These are phyloP conservation scores for Gremmenia infestans DNA, from an alignment of 2,329 filamentous ascomycete genomes.

Conservation along the genomic window DNA sequence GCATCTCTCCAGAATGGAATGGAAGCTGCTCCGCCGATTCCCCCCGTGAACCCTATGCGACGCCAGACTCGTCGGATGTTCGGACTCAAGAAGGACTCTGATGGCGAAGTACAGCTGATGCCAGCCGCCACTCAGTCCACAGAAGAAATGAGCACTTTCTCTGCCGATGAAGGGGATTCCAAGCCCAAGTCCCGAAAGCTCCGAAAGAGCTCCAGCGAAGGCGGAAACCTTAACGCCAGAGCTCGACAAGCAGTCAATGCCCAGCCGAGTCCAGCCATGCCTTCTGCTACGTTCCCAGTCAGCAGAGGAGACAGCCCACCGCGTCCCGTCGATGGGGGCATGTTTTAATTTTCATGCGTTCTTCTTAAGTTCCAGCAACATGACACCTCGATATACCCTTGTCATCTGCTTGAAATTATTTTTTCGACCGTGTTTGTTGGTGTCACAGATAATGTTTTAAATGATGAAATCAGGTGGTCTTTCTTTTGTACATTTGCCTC, in stretches of 20 bases:
- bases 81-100: conserved; percentile 21
- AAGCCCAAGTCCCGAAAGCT: conserved; percentile 24
- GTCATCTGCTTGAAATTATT: conserved; percentile 7
- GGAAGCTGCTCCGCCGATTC: conserved; percentile 29
- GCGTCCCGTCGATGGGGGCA: conserved; percentile 23
- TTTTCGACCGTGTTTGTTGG: conserved; percentile 10
- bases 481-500: conserved; percentile 18
- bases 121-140: conserved; percentile 27
- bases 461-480: conserved; percentile 12
- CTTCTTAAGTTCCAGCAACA: conserved; percentile 4
- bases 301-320: conserved; percentile 17
- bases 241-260: conserved; percentile 23
- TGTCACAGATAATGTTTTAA: conserved; percentile 24
- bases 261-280: conserved; percentile 27
- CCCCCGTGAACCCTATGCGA: conserved; percentile 30
- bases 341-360: conserved; percentile 23
- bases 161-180: conserved; percentile 27
- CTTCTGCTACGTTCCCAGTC: conserved; percentile 12
- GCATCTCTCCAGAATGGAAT: conserved; percentile 25
- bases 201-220: conserved; percentile 30
- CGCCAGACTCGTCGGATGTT: conserved; percentile 31
- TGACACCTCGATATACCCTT: conserved; percentile 18
- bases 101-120: conserved; percentile 18
- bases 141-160: conserved; percentile 32
- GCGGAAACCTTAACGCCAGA: conserved; percentile 27